These are phyloP conservation scores for Aquilaria yunnanensis DNA, from an alignment of 345 rosid genomes.

Conservation along the genomic window DNA sequence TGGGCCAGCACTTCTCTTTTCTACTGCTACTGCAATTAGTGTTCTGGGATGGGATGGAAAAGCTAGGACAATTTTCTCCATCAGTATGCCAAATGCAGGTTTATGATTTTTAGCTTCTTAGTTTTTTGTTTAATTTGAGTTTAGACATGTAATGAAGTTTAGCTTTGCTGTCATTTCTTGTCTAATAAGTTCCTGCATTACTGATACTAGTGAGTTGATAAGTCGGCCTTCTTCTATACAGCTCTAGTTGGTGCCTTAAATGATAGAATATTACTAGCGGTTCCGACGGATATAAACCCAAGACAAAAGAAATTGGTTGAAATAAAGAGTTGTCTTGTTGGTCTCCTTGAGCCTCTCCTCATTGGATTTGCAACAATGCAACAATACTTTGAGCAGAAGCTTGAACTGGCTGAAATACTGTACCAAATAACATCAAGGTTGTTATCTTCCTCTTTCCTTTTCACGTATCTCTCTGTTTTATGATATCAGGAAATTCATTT, in stretches of 20 bases:
- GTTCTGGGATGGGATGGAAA: constrained; percentile 98
- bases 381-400: constrained; percentile 86
- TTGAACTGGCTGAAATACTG: constrained; percentile 79
- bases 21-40: constrained; percentile 77
- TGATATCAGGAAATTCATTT: constrained; percentile 1
- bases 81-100: constrained; percentile 92
- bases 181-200: constrained; percentile 8
- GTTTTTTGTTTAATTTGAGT: background rate
- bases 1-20: constrained; percentile 96
- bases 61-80: constrained; percentile 78
- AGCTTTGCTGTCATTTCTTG: background rate
- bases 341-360: constrained; percentile 95
- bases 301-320: constrained; percentile 83
- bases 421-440: constrained; percentile 97
- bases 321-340: constrained; percentile 89
- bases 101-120: constrained; percentile 16
- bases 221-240: constrained; percentile 29
- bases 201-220: constrained; percentile 15
- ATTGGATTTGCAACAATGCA: constrained; percentile 99
- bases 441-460: constrained; percentile 13
- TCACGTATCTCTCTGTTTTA: background rate
- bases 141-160: background rate
- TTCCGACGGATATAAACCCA: constrained; percentile 82
- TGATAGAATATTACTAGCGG: constrained; percentile 79
- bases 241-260: constrained; percentile 89